Conservation (phyloP, 1,139 yeast species). For the Diutina rugosa region DNA sequence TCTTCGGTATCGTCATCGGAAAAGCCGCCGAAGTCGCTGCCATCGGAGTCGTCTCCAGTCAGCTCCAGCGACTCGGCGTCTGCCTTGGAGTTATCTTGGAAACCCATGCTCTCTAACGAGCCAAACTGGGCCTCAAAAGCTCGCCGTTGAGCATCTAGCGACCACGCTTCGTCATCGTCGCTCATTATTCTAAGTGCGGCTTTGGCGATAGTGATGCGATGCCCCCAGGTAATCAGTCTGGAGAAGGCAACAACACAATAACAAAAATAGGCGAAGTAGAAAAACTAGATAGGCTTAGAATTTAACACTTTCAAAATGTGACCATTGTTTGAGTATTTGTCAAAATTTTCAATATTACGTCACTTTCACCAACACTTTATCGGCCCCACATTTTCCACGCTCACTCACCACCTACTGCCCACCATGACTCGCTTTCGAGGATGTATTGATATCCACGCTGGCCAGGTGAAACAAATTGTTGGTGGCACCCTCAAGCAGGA, state of each 20-base stretch:
- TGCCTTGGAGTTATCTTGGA: constrained; percentile 35
- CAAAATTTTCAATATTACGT: too few relatives aligned
- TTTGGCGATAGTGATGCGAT: background rate
- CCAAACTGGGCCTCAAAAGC: constrained; percentile 67
- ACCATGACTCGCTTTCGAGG: constrained; percentile 83
- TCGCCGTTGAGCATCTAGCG: constrained; percentile 43
- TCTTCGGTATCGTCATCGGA: constrained; percentile 6
- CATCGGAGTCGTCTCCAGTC: constrained; percentile 4
- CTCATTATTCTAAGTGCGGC: background rate
- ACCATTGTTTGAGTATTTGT: too few relatives aligned
- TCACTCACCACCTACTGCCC: background rate
- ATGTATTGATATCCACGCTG: constrained; percentile 89
- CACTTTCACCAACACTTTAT: too few relatives aligned
- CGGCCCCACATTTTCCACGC: too few relatives aligned
- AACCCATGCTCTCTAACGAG: constrained; percentile 45
- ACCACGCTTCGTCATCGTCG: constrained; percentile 20
- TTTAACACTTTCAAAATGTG: too few relatives aligned
- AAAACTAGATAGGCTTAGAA: background rate
- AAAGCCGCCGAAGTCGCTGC: constrained; percentile 11
- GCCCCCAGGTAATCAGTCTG: background rate
- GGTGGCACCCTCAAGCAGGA: constrained; percentile 73
- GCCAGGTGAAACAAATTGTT: constrained; percentile 92
- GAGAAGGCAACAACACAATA: background rate
- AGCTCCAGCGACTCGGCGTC: constrained; percentile 2
- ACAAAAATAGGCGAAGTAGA: background rate